Evolutionary conservation across 129 eudicot genomes (phyloP).

Genomic region (Lactuca sativa): DNA sequence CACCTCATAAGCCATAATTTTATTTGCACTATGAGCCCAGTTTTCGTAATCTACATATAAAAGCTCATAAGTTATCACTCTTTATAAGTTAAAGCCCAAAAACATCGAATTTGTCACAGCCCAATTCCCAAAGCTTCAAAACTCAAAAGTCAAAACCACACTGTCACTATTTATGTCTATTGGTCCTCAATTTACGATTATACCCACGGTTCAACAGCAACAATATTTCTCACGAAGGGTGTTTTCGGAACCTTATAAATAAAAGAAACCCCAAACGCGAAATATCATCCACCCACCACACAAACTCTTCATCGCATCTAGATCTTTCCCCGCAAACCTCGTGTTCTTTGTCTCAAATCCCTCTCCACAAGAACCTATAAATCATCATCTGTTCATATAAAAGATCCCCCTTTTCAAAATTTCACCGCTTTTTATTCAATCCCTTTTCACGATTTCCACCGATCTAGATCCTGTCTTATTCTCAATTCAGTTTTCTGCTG

Average conservation of each 20-base stretch:
- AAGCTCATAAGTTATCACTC: neutral
- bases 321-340: conserved; percentile 6
- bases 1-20: no score
- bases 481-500: neutral
- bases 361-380: conserved; percentile 19
- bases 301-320: conserved; percentile 1
- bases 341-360: conserved; percentile 7
- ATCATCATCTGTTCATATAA: conserved; percentile 18
- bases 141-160: neutral
- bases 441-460: neutral
- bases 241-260: neutral
- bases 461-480: neutral
- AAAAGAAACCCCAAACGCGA: neutral
- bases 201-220: neutral
- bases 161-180: neutral
- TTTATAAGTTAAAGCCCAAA: no score
- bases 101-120: neutral
- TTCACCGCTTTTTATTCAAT: neutral
- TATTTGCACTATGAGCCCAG: neutral
- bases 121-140: neutral
- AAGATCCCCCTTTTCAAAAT: neutral
- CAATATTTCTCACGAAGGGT: neutral
- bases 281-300: conserved; percentile 17
- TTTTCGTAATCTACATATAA: neutral
- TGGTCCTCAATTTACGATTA: neutral